A percentile compares a stretch with the other conserved stretches of the same genome.
These are phyloP conservation scores for Cubamyces sp. DNA, from an alignment of 768 basidiomycete species.

Conservation along the genomic window DNA sequence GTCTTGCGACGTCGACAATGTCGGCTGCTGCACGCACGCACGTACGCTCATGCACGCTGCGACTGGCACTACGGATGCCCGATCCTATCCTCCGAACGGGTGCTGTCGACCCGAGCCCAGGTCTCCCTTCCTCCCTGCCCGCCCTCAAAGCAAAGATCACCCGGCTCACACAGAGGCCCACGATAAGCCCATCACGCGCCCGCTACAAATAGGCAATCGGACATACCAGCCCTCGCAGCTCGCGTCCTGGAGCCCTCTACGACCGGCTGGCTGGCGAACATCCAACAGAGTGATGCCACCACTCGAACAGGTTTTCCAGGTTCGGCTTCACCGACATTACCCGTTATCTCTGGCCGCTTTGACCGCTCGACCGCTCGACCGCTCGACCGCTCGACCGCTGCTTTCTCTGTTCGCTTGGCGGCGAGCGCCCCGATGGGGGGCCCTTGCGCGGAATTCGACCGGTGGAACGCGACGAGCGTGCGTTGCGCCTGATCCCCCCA, in stretches of 20 bases:
- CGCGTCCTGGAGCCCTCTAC: too few relatives aligned
- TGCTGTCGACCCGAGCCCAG: background rate
- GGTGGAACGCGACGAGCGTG: too few relatives aligned
- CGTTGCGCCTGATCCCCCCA: too few relatives aligned
- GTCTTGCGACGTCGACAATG: constrained; percentile 3
- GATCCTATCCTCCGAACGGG: constrained; percentile 17
- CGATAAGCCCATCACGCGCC: constrained; percentile 7
- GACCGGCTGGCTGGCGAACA: too few relatives aligned
- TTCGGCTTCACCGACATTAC: too few relatives aligned
- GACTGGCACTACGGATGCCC: constrained; percentile 5
- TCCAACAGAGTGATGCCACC: too few relatives aligned
- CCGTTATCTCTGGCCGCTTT: background rate
- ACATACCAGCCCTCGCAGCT: background rate
- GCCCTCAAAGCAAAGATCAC: background rate
- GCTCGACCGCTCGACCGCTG: background rate
- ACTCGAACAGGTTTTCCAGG: too few relatives aligned
- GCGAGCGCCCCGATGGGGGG: too few relatives aligned
- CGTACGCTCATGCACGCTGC: too few relatives aligned
- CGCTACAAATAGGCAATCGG: constrained; percentile 16
- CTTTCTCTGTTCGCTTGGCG: background rate
- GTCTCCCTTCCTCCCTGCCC: background rate
- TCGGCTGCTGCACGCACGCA: too few relatives aligned
- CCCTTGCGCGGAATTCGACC: too few relatives aligned
- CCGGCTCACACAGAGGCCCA: background rate
- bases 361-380: background rate